These are phyloP conservation scores for Neurospora sp. DNA, from an alignment of 495 filamentous ascomycete genomes.

Conservation along the genomic window DNA sequence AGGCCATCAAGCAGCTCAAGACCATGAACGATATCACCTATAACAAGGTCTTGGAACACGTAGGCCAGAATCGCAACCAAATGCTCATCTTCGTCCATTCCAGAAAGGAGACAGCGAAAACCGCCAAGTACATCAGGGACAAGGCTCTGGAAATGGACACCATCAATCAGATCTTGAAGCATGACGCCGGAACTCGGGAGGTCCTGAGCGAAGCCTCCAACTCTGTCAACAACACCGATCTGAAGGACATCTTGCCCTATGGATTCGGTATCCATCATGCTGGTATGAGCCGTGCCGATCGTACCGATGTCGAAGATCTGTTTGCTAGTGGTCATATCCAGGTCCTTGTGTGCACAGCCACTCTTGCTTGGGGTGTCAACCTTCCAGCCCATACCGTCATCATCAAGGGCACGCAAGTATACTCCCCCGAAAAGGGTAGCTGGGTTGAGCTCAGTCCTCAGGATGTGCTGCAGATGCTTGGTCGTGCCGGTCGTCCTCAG, in stretches of 20 bases:
- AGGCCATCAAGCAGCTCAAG: constrained; percentile 97
- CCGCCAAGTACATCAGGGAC: constrained; percentile 88
- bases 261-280: constrained; percentile 98
- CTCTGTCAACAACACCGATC: constrained; percentile 68
- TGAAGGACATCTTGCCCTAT: constrained; percentile 93
- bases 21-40: constrained; percentile 99
- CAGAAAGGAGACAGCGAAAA: constrained; percentile 95
- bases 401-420: constrained; percentile 95
- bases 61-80: constrained; percentile 80
- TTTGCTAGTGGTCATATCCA: constrained; percentile 86
- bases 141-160: constrained; percentile 93
- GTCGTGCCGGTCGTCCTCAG: constrained; percentile 90
- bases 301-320: constrained; percentile 88
- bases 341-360: constrained; percentile 94
- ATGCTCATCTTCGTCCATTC: constrained; percentile 99
- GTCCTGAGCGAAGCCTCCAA: constrained; percentile 78
- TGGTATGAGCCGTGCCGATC: constrained; percentile 86
- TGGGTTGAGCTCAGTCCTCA: constrained; percentile 98
- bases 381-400: constrained; percentile 90
- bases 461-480: constrained; percentile 97
- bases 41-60: constrained; percentile 94
- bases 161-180: constrained; percentile 88
- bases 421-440: constrained; percentile 96
- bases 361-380: constrained; percentile 93
- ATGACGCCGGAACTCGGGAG: constrained; percentile 85